Percentiles rank a stretch among this genome's conserved stretches.
Conservation (phyloP, 805 yeast genomes). For the Nakazawaea wickerhamii region DNA sequence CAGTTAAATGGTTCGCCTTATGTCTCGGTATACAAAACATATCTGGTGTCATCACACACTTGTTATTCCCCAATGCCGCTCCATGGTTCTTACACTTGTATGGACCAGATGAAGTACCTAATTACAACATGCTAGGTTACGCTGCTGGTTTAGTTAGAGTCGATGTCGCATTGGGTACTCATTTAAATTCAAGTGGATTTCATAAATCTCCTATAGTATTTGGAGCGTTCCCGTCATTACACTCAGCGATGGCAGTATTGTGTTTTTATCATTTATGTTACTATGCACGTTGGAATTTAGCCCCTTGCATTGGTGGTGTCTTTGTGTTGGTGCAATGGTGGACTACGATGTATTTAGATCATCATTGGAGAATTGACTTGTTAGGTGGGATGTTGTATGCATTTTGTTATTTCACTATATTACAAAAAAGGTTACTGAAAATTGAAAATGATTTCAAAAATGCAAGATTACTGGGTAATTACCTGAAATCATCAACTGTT, state of each 20-base stretch:
- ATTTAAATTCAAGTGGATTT: constrained; percentile 54
- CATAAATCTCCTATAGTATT: constrained; percentile 66
- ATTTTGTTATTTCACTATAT: constrained; percentile 33
- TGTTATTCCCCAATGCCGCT: constrained; percentile 64
- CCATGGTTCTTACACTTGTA: constrained; percentile 67
- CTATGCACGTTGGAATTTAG: constrained; percentile 31
- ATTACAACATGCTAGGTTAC: constrained; percentile 60
- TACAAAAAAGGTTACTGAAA: constrained; percentile 29
- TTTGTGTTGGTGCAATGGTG: constrained; percentile 64
- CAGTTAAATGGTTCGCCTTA: constrained; percentile 45
- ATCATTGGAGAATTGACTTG: constrained; percentile 64
- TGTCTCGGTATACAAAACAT: constrained; percentile 58
- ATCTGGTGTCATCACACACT: constrained; percentile 54
- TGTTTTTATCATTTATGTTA: constrained; percentile 39
- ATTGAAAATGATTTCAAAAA: constrained; percentile 32
- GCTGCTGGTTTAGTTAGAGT: constrained; percentile 67
- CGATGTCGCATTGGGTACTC: constrained; percentile 59
- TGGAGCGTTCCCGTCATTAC: constrained; percentile 72
- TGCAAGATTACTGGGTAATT: constrained; percentile 34
- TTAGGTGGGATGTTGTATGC: constrained; percentile 53
- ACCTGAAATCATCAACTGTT: constrained; percentile 40
- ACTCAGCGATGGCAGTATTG: constrained; percentile 59
- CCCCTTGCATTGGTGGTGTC: constrained; percentile 30
- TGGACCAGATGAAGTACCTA: constrained; percentile 50
- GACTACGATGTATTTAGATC: constrained; percentile 70